These are phyloP conservation scores for Fusarium cicatricum DNA, from an alignment of 2,329 filamentous ascomycete genomes.

Conservation along the genomic window DNA sequence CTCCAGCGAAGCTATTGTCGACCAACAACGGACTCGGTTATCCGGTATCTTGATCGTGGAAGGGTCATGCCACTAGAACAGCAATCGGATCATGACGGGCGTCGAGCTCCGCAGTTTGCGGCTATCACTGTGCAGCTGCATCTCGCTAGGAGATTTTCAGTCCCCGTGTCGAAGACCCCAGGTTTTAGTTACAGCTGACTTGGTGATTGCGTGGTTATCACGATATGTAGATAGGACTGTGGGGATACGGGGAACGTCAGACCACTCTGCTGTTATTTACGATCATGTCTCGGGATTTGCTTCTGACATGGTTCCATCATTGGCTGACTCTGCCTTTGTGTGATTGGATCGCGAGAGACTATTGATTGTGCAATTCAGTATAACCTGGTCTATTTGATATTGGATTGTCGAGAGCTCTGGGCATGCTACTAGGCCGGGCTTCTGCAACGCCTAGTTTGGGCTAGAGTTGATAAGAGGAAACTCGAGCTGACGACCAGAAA, in stretches of 20 bases:
- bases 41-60: slow-evolving; percentile 11
- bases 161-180: slow-evolving; percentile 18
- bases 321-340: slow-evolving; percentile 5
- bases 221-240: slow-evolving; percentile 15
- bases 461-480: slow-evolving; percentile 2
- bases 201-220: slow-evolving; percentile 28
- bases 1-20: slow-evolving; percentile 7
- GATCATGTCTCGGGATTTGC: slow-evolving; percentile 9
- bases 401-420: not conserved
- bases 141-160: slow-evolving; percentile 1
- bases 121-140: not conserved
- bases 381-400: not conserved
- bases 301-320: slow-evolving; percentile 21
- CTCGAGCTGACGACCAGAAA: slow-evolving; percentile 1
- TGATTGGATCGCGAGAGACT: not conserved
- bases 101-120: slow-evolving; percentile 19
- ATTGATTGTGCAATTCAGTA: not conserved
- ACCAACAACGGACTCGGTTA: slow-evolving; percentile 1
- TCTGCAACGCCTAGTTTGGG: not conserved
- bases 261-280: slow-evolving; percentile 22
- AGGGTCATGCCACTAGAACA: slow-evolving; percentile 31
- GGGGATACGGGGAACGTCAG: slow-evolving; percentile 21
- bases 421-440: not conserved
- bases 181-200: slow-evolving; percentile 11
- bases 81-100: slow-evolving; percentile 29